Conservation (phyloP, 441 rosid species). For the Brassica balearica region DNA sequence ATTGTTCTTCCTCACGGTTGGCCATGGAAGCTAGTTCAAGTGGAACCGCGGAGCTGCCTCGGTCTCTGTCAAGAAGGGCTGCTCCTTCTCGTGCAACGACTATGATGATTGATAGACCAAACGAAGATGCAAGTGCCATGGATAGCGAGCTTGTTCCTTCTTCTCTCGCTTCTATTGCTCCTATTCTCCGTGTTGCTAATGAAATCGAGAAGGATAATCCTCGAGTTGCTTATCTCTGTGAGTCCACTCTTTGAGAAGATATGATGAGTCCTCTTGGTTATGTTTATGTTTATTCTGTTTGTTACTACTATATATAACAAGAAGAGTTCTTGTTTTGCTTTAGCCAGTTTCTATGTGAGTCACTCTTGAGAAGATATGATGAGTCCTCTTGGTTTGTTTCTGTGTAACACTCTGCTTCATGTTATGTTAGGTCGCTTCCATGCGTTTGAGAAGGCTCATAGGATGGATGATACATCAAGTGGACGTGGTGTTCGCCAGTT, state of each 20-base stretch:
- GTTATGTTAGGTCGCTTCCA: conserved; percentile 41
- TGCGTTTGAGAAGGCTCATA: conserved; percentile 53
- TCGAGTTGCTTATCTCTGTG: conserved; percentile 93
- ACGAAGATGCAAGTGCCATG: conserved; percentile 57
- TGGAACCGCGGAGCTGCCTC: conserved; percentile 49
- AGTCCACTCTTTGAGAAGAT: conserved; percentile 18
- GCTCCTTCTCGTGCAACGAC: conserved; percentile 57
- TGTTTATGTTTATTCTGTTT: neutral
- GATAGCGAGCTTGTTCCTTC: conserved; percentile 97
- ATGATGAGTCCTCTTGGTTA: neutral
- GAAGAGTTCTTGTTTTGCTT: neutral
- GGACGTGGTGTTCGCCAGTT: conserved; percentile 94
- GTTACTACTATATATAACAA: neutral
- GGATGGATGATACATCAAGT: conserved; percentile 49
- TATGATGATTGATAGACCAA: conserved; percentile 61
- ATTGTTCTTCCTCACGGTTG: conserved; percentile 13
- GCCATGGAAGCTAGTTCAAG: conserved; percentile 73
- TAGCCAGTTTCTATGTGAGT: neutral
- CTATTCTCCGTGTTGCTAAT: conserved; percentile 94
- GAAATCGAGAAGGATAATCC: conserved; percentile 80
- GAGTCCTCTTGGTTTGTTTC: neutral
- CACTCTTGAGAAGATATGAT: too few species aligned
- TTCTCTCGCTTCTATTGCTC: conserved; percentile 65
- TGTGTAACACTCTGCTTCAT: neutral
- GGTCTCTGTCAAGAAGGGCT: conserved; percentile 48